A percentile compares a stretch with the other conserved stretches of the same genome.
These are phyloP conservation scores for Fusarium sp. DNA, from an alignment of 2,329 filamentous ascomycete species.

Conservation along the genomic window DNA sequence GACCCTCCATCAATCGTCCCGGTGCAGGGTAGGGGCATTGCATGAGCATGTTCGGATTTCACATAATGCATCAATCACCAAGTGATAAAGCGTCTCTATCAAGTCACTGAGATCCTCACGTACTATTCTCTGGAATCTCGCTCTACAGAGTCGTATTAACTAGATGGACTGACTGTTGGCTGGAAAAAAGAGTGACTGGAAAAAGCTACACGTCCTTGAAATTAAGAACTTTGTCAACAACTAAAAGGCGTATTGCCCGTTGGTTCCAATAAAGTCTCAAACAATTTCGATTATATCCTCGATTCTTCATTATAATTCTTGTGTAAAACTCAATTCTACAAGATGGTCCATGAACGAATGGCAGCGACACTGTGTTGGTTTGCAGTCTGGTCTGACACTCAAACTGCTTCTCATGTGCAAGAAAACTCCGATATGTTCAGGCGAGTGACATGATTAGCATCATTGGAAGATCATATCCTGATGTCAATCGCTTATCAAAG, in stretches of 20 bases:
- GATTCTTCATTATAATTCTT: neutral
- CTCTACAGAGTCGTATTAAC: neutral
- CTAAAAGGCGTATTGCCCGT: no score
- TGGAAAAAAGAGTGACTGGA: neutral
- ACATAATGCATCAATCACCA: no score
- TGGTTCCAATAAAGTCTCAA: no score
- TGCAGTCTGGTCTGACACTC: accelerated
- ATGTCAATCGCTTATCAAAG: neutral
- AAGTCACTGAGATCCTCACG: accelerated
- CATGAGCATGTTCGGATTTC: no score
- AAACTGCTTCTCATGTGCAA: neutral
- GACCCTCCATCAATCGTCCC: no score
- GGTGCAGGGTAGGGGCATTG: neutral
- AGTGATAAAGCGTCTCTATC: accelerated
- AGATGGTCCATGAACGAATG: neutral
- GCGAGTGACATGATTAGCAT: neutral
- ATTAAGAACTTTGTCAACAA: accelerated
- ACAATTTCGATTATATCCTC: no score
- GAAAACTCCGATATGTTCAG: accelerated
- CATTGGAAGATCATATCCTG: neutral
- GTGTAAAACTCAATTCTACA: neutral
- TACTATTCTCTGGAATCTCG: accelerated
- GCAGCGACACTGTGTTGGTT: neutral
- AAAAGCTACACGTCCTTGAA: accelerated
- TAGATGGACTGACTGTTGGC: neutral